A percentile compares a stretch with the other conserved stretches of the same genome.
phyloP scores from a whole-genome alignment of 768 basidiomycete species.

The Favolaschia claudopus region DNA sequence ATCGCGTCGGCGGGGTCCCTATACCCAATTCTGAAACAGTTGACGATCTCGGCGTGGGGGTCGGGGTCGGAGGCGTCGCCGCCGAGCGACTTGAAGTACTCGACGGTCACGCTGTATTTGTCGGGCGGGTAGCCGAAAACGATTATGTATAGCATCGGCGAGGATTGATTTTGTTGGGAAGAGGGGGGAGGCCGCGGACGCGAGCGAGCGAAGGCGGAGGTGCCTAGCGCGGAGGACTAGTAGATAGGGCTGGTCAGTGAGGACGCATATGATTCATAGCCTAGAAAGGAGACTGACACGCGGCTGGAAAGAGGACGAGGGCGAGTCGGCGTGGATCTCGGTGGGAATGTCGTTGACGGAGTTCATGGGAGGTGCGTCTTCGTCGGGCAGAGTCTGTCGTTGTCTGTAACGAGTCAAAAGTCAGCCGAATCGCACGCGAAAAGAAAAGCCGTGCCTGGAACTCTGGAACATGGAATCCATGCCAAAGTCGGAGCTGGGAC shows the following conservation, averaged over 20 bases:
- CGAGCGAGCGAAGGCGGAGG: conserved; percentile 46
- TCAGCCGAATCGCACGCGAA: not conserved
- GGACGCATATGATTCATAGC: not conserved
- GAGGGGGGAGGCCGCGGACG: conserved; percentile 32
- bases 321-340: conserved; percentile 55
- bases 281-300: conserved; percentile 44
- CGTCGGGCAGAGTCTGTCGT: conserved; percentile 70
- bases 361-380: conserved; percentile 80
- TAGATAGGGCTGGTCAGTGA: not conserved
- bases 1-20: conserved; percentile 74
- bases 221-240: conserved; percentile 51
- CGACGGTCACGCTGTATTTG: conserved; percentile 72
- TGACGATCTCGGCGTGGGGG: conserved; percentile 70
- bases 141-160: conserved; percentile 67
- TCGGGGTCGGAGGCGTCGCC: conserved; percentile 73
- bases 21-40: conserved; percentile 86
- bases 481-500: conserved; percentile 75
- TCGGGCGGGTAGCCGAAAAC: conserved; percentile 92
- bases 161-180: conserved; percentile 29
- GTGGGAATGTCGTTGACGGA: conserved; percentile 81
- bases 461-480: conserved; percentile 89
- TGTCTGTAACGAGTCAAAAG: conserved; percentile 47
- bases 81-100: conserved; percentile 82
- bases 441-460: conserved; percentile 54
- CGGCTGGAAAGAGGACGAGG: conserved; percentile 50